Conservation (phyloP, 805 yeast genomes). For the Lipomyces sp. region DNA sequence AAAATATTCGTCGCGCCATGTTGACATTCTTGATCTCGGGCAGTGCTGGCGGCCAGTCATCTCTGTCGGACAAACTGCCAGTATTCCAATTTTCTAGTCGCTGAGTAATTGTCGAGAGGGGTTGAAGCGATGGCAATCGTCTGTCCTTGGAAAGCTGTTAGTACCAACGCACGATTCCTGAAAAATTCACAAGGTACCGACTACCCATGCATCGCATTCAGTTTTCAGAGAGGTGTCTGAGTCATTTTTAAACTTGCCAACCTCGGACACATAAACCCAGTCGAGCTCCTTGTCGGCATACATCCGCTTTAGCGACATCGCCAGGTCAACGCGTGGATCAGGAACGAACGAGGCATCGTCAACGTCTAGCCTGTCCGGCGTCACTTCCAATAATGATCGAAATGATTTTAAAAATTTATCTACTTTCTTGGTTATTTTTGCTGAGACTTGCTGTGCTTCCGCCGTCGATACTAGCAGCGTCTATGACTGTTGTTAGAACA, state of each 20-base stretch:
- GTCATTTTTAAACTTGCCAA: slow-evolving; percentile 10
- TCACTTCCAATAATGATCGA: slow-evolving; percentile 33
- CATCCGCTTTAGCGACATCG: slow-evolving; percentile 27
- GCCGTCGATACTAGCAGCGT: background rate
- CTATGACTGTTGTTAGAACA: background rate
- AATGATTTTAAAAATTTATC: slow-evolving; percentile 25
- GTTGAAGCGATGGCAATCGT: slow-evolving; percentile 20
- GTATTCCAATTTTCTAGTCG: slow-evolving; percentile 9
- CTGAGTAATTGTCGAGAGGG: slow-evolving; percentile 19
- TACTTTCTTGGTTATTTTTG: slow-evolving; percentile 39
- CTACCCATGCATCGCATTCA: slow-evolving; percentile 15
- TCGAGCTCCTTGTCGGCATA: slow-evolving; percentile 20
- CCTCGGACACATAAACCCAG: slow-evolving; percentile 20
- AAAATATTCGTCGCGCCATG: slow-evolving; percentile 72
- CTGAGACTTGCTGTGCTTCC: slow-evolving; percentile 19
- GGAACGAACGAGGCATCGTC: slow-evolving; percentile 14
- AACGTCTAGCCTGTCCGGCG: slow-evolving; percentile 27
- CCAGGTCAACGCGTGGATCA: slow-evolving; percentile 32
- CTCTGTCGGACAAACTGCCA: background rate
- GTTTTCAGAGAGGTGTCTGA: slow-evolving; percentile 1
- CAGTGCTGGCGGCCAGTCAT: slow-evolving; percentile 64
- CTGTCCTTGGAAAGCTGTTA: slow-evolving; percentile 7
- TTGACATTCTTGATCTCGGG: slow-evolving; percentile 68
- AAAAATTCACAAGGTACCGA: background rate
- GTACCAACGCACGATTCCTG: background rate